phyloP scores from a whole-genome alignment of 2,329 filamentous ascomycete species.

The Reticulascus tulasneorum region DNA sequence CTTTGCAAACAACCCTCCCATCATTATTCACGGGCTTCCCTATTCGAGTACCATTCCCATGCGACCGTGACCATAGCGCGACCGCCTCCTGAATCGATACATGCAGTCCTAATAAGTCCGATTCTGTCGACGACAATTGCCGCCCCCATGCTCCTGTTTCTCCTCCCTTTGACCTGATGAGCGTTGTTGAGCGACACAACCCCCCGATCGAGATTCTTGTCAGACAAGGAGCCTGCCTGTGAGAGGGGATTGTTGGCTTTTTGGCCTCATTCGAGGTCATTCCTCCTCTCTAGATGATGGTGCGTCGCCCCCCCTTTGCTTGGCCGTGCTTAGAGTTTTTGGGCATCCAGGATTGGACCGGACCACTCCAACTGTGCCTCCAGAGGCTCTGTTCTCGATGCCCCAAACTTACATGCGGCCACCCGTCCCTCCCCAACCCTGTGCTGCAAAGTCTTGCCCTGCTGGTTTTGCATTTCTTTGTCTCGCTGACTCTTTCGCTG shows the following conservation, averaged over 20 bases:
- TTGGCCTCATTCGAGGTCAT: constrained; percentile 32
- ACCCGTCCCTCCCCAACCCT: neutral
- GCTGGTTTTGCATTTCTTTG: constrained; percentile 4
- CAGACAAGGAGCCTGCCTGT: constrained; percentile 9
- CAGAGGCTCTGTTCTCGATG: neutral
- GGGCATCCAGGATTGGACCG: neutral
- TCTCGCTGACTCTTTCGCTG: constrained; percentile 17
- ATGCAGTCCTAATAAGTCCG: constrained; percentile 4
- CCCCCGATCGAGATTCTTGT: constrained; percentile 10
- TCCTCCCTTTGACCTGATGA: constrained; percentile 10
- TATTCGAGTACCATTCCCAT: constrained; percentile 8
- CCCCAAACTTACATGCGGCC: neutral
- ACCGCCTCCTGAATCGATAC: constrained; percentile 7
- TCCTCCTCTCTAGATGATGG: constrained; percentile 44
- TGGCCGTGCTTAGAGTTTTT: too few relatives aligned
- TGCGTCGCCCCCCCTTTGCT: constrained; percentile 31
- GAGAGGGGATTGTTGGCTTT: constrained; percentile 25
- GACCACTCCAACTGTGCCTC: neutral
- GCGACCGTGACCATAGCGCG: constrained; percentile 5
- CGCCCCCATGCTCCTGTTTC: constrained; percentile 11
- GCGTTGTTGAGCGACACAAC: constrained; percentile 7
- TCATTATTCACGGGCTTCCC: constrained; percentile 4
- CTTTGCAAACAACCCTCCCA: constrained; percentile 5
- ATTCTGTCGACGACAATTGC: neutral
- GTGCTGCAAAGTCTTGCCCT: constrained; percentile 1